Conservation (phyloP, 1,284 basidiomycete species). For the Xerocomus amazonicus region DNA sequence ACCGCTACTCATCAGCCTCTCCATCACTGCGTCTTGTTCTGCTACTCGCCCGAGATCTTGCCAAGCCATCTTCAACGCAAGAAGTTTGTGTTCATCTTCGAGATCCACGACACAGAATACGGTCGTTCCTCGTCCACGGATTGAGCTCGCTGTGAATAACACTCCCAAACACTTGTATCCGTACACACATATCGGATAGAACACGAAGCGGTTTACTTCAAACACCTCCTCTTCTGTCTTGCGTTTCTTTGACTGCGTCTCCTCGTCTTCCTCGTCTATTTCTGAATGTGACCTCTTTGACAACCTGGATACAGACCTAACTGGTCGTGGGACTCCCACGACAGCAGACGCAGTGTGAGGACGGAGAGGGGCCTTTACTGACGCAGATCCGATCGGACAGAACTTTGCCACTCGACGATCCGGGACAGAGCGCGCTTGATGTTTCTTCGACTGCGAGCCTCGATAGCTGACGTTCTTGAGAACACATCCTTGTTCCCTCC, state of each 20-base stretch:
- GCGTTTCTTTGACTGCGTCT: not conserved
- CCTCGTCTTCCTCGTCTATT: not conserved
- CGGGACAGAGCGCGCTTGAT: too few relatives aligned
- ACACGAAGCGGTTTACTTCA: not conserved
- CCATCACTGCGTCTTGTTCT: conserved; percentile 1
- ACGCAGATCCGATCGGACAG: too few relatives aligned
- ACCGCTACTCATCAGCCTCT: not conserved
- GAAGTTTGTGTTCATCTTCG: fast-evolving
- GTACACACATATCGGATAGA: conserved; percentile 3
- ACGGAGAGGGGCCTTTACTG: too few relatives aligned
- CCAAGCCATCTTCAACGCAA: conserved; percentile 15
- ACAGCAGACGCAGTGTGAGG: too few relatives aligned
- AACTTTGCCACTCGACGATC: too few relatives aligned
- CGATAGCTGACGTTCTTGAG: not conserved
- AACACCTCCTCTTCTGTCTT: not conserved
- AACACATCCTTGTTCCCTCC: not conserved
- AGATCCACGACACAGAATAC: conserved; percentile 6
- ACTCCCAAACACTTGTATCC: conserved; percentile 1
- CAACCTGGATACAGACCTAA: not conserved
- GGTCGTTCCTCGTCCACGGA: conserved; percentile 13
- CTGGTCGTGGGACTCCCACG: not conserved
- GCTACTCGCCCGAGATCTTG: conserved; percentile 7
- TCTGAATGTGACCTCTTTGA: not conserved
- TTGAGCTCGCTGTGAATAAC: conserved; percentile 8
- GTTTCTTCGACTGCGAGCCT: too few relatives aligned